phyloP scores from a whole-genome alignment of 2,329 filamentous ascomycete genomes.

The Aureobasidium vineae region DNA sequence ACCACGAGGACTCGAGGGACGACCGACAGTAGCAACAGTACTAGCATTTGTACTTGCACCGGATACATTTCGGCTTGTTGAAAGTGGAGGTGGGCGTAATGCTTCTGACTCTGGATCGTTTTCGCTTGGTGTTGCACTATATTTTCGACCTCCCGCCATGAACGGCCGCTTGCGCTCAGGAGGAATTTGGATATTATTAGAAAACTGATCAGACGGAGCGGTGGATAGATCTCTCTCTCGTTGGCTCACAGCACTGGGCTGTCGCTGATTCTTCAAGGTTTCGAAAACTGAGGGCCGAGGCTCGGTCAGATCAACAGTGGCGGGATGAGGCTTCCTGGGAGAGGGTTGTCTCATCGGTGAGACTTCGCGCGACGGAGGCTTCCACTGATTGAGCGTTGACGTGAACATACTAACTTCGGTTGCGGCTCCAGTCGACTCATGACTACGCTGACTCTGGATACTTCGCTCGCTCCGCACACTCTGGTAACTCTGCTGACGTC shows the following conservation, averaged over 20 bases:
- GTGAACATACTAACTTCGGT: conserved; percentile 24
- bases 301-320: background rate
- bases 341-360: conserved; percentile 19
- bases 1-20: conserved; percentile 20
- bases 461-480: conserved; percentile 37
- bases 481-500: conserved; percentile 37
- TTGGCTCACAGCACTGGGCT: conserved; percentile 31
- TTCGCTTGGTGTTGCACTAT: conserved; percentile 17
- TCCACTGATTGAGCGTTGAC: conserved; percentile 28
- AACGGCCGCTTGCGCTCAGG: conserved; percentile 66
- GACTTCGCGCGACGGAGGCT: conserved; percentile 23
- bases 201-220: conserved; percentile 1
- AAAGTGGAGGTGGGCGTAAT: conserved; percentile 36
- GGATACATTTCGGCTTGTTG: conserved; percentile 27
- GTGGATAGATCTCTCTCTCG: background rate
- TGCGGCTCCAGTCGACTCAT: conserved; percentile 13
- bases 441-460: conserved; percentile 35
- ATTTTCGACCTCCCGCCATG: conserved; percentile 55
- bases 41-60: conserved; percentile 19
- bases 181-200: conserved; percentile 29
- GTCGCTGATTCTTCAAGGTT: conserved; percentile 1
- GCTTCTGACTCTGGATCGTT: conserved; percentile 30
- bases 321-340: background rate
- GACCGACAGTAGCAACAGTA: conserved; percentile 16
- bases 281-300: conserved; percentile 18